These are phyloP conservation scores for Striga asiatica DNA, from an alignment of 257 asterid genomes.

Conservation along the genomic window DNA sequence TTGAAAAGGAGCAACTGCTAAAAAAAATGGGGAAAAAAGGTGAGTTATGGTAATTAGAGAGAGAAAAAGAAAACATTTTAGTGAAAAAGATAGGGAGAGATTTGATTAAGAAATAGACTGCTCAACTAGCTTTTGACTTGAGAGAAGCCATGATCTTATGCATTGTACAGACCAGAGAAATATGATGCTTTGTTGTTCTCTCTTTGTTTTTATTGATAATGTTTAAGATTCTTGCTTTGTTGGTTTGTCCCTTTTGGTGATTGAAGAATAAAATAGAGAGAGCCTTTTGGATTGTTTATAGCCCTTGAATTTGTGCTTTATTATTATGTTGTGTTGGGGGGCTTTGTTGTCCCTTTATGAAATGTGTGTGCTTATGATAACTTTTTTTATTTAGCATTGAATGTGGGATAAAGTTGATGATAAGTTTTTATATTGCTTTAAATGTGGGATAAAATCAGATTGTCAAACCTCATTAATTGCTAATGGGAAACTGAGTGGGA, in stretches of 20 bases:
- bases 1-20: not conserved
- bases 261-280: constrained; percentile 6
- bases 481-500: too few relatives aligned
- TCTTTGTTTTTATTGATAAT: constrained; percentile 20
- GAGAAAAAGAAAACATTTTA: too few relatives aligned
- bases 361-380: constrained; percentile 24
- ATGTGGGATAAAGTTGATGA: too few relatives aligned
- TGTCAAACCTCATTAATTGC: too few relatives aligned
- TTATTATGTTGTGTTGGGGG: not conserved
- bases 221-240: constrained; percentile 13
- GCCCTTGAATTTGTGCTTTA: not conserved
- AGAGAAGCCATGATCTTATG: constrained; percentile 16
- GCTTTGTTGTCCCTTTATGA: not conserved
- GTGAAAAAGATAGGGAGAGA: constrained; percentile 10
- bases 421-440: too few relatives aligned
- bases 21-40: not conserved
- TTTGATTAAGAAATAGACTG: constrained; percentile 17
- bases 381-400: too few relatives aligned
- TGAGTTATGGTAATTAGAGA: constrained; percentile 1
- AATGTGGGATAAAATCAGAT: too few relatives aligned
- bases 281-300: not conserved
- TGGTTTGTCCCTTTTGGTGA: constrained; percentile 5
- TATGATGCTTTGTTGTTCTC: constrained; percentile 19
- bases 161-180: constrained; percentile 41
- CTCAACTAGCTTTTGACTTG: constrained; percentile 22